Percentiles rank a stretch among this genome's conserved stretches.
phyloP scores from a whole-genome alignment of 129 eudicot genomes.

The Tagetes patula region DNA sequence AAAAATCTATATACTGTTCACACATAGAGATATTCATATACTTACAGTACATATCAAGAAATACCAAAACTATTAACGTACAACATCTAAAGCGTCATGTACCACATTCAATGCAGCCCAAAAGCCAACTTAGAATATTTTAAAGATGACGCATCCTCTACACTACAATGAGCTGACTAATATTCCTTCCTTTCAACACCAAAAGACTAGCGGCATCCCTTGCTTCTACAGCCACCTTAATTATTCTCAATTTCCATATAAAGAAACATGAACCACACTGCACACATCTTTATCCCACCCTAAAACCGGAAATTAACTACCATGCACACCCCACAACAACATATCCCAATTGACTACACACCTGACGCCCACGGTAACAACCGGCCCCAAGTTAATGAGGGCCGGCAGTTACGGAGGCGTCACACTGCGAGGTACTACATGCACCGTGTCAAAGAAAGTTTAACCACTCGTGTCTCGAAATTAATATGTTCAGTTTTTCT shows the following conservation, averaged over 20 bases:
- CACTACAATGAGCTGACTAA: constrained; percentile 24
- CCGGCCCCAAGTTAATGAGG: constrained; percentile 19
- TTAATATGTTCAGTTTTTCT: constrained; percentile 69
- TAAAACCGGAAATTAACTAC: not conserved
- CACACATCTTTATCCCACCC: constrained; percentile 6
- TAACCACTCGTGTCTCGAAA: constrained; percentile 72
- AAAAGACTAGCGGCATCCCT: constrained; percentile 36
- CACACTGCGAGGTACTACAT: constrained; percentile 64
- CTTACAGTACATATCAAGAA: constrained; percentile 18
- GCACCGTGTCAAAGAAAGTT: constrained; percentile 79
- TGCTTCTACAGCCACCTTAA: constrained; percentile 34
- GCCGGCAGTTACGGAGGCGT: constrained; percentile 49
- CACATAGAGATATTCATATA: not conserved
- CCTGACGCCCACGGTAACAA: constrained; percentile 45
- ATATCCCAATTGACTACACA: constrained; percentile 37
- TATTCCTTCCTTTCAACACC: constrained; percentile 51
- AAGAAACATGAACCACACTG: constrained; percentile 27
- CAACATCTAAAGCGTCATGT: constrained; percentile 21
- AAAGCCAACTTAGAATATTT: constrained; percentile 17
- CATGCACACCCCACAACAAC: constrained; percentile 41
- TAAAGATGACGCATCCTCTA: constrained; percentile 26
- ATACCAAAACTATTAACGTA: constrained; percentile 23
- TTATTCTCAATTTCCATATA: constrained; percentile 25
- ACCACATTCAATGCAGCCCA: not conserved
- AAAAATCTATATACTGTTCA: not conserved